Percentiles rank a stretch among this genome's conserved stretches.
phyloP scores from a whole-genome alignment of 1,284 basidiomycete species.

The Porogramme epimiltina region DNA sequence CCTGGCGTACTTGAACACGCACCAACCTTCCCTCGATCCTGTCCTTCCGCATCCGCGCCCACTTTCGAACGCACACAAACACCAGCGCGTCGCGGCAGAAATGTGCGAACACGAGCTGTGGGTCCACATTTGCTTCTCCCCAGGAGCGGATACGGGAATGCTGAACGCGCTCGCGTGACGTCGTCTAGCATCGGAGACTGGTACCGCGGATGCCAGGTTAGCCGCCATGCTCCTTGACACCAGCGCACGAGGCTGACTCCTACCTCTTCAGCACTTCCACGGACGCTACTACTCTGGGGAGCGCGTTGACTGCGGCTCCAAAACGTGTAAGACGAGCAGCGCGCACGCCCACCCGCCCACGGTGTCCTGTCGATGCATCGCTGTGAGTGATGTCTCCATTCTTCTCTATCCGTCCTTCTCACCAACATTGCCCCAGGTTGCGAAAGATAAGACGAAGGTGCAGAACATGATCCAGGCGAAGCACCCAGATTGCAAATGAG shows the following conservation, averaged over 20 bases:
- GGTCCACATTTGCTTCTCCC: constrained; percentile 23
- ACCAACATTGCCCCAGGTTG: too few relatives aligned
- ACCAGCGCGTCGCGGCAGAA: neutral
- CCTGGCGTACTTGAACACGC: too few relatives aligned
- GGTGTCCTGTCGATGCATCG: constrained; percentile 48
- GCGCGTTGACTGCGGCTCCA: constrained; percentile 50
- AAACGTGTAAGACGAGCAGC: constrained; percentile 53
- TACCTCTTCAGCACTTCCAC: constrained; percentile 56
- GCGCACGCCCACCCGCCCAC: constrained; percentile 57
- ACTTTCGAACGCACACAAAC: neutral
- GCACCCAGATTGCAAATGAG: too few relatives aligned
- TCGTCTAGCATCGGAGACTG: constrained; percentile 65
- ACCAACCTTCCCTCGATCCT: neutral
- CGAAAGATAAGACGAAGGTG: too few relatives aligned
- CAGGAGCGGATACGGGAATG: neutral
- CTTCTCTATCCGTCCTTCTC: too few relatives aligned
- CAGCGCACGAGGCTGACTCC: neutral
- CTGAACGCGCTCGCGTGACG: constrained; percentile 7
- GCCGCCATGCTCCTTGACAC: constrained; percentile 15
- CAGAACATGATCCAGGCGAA: too few relatives aligned
- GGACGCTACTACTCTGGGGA: constrained; percentile 62
- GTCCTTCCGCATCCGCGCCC: neutral
- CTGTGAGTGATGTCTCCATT: constrained; percentile 23
- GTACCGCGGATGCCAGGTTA: constrained; percentile 61
- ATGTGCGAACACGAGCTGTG: constrained; percentile 67